phyloP scores from a whole-genome alignment of 78 protist genomes.

The Protostelium mycophagum region DNA sequence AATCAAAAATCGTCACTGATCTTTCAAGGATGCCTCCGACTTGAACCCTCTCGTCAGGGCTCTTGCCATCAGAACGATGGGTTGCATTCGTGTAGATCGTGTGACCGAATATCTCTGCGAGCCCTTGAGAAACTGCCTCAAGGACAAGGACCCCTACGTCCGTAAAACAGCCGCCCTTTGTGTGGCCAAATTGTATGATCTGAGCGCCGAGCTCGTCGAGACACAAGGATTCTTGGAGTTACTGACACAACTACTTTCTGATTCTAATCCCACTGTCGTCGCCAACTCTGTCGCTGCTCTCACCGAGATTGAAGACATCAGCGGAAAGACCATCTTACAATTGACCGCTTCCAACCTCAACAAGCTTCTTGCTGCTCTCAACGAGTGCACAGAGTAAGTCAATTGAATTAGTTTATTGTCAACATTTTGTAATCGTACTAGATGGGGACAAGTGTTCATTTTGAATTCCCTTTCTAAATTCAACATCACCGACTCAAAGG shows the following conservation, averaged over 20 bases:
- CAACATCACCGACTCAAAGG: conserved; percentile 49
- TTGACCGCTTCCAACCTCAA: conserved; percentile 45
- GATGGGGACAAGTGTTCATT: conserved; percentile 97
- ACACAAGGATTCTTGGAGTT: conserved; percentile 91
- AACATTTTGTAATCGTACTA: not conserved
- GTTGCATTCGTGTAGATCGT: conserved; percentile 94
- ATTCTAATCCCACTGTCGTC: conserved; percentile 97
- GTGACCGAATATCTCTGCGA: conserved; percentile 91
- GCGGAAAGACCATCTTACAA: conserved; percentile 40
- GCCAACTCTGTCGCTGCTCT: conserved; percentile 97
- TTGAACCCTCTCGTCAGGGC: conserved; percentile 96
- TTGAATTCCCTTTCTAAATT: conserved; percentile 90
- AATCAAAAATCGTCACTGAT: not conserved
- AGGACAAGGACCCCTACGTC: conserved; percentile 97
- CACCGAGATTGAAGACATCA: conserved; percentile 83
- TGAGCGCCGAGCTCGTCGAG: conserved; percentile 83
- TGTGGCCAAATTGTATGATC: conserved; percentile 96
- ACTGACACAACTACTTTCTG: conserved; percentile 84
- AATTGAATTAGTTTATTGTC: not conserved
- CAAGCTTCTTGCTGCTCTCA: conserved; percentile 88
- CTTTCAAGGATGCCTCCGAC: conserved; percentile 84
- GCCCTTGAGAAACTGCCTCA: conserved; percentile 85
- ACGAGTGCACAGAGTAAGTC: conserved; percentile 91
- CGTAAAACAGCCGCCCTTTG: conserved; percentile 98
- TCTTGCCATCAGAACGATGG: conserved; percentile 99